Base-by-base conservation (phyloP, 768 basidiomycete species). In the Tulasnella sp. region DNA sequence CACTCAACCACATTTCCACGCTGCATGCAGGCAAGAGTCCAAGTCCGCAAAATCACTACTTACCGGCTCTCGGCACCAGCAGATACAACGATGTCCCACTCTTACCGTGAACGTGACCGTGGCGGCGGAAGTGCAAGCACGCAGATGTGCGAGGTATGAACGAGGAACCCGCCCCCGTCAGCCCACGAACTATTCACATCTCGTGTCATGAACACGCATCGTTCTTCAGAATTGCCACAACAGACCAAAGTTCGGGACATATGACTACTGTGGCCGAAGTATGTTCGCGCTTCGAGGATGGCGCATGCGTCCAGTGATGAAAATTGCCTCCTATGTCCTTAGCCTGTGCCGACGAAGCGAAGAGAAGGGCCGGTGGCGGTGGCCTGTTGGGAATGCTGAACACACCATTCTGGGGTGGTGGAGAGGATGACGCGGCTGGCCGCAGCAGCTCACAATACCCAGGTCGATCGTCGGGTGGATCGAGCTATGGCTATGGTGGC, bases 71-170 rank as follows among this genome's bases (percentile, higher is more conserved):
- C 62, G 3, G 27, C 8, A 36, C 62, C 62, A 68, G 31, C 16
- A 68, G 62, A 68, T 27, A 10, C 34, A 68, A 36, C 9, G 27
- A 68, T 68, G 62, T 68, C 62, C 31, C 2, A 18, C 34, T 12
- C n/a, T 27, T 68, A 68, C 34, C 62, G n/a, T n/a, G n/a, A n/a
- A n/a, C n/a, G n/a, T n/a, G n/a, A n/a, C n/a, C n/a, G 62, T 19
- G 62, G 62, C 36, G 62, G 62, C 14, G 62, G 62, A 36, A 34
- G 1, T 18, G 2, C 62, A n/a, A 34, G 62, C 16, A 24, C 62
- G 27, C 8, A 77, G n/a, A 14, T 77, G 76, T 77, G 76, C 56
- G 76, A 77, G 36, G 76, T 77, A 58, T 38, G 76, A 7, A 71
- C 4, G 31, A 34, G 31, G 27, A 34, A 14, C 18, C 34, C 27